Base-by-base conservation (phyloP, 1,139 yeast species). In the Taphrina communis region DNA sequence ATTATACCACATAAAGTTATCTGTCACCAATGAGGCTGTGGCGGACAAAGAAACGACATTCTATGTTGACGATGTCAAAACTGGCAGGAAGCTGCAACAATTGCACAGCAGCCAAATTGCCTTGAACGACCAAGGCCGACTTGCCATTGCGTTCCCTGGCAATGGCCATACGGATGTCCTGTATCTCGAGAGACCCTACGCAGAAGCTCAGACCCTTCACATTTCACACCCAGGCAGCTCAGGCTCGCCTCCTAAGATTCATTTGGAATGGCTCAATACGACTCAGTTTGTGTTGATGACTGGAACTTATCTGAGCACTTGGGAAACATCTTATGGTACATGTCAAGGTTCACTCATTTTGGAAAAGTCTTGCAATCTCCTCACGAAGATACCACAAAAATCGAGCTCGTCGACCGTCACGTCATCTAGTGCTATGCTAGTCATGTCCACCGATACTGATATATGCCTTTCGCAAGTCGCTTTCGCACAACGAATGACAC, bases 231-330 rank as follows among this genome's bases (percentile, higher is more conserved):
- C 60, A 6, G 21, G 50, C 50, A 9, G 7, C 14, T 17, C 60
- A 9, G 25, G 42, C 14, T 9, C 17, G 7, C 11, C 53, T 11
- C 19, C 9, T 11, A 50, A 25, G n/a, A 21, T 11, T 11, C 12
- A 50, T n/a, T n/a, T 50, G 12, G 21, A 35, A 11, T 62, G 58
- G 58, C 66, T 62, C 42, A 62, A 52, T 12, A 41, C 44, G 8
- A 21, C 50, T n/a, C 66, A 52, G 6, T 44, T 62, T 6, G 11
- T 62, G 41, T 25, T 25, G 3, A 19, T 41, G 4, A 31, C 7
- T 25, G 59, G 38, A 4, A 17, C 19, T 19, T 39, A 36, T 14
- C 35, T 46, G 36, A 48, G 39, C 44, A 52, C 52, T 11, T 63
- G 67, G 67, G 61, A 53, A 21, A 21, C 38, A 11, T 21, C 35